phyloP scores from a whole-genome alignment of 805 yeast genomes.

The Wickerhamiella parazyma region DNA sequence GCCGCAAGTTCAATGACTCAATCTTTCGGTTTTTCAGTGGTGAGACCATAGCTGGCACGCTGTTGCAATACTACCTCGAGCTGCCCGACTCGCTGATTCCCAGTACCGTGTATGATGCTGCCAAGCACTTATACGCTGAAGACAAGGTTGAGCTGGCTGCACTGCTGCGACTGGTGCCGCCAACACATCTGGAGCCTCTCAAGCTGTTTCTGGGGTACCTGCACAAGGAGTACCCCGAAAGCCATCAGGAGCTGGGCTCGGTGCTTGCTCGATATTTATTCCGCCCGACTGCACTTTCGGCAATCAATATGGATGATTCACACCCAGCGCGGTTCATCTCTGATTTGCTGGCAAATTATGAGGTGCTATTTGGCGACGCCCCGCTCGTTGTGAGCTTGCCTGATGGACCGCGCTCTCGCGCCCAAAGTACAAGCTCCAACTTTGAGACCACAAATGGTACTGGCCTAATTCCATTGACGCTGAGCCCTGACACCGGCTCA shows the following conservation, averaged over 20 bases:
- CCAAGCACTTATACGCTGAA: constrained; percentile 41
- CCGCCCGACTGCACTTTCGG: constrained; percentile 24
- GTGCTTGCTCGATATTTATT: constrained; percentile 19
- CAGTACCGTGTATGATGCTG: constrained; percentile 41
- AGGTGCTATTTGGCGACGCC: constrained; percentile 15
- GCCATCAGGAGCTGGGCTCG: constrained; percentile 11
- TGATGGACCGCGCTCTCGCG: background rate
- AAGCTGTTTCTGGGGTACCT: constrained; percentile 16
- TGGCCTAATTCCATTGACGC: constrained; percentile 1
- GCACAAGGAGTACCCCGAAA: background rate
- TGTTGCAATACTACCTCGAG: constrained; percentile 56
- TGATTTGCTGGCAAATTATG: constrained; percentile 18
- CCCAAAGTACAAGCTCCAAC: constrained; percentile 1
- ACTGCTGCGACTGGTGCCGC: constrained; percentile 19
- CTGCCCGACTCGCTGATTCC: constrained; percentile 64
- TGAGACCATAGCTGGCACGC: constrained; percentile 42
- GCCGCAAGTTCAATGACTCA: constrained; percentile 21
- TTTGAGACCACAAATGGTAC: constrained; percentile 5
- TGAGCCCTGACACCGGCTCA: background rate
- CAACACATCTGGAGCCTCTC: constrained; percentile 14
- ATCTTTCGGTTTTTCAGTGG: constrained; percentile 32
- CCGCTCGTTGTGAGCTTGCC: background rate
- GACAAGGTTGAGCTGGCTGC: constrained; percentile 13
- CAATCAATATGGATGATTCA: constrained; percentile 20
- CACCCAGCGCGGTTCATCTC: constrained; percentile 21